Evolutionary conservation across 2,329 filamentous ascomycete genomes (phyloP).

Genomic region (Xylaria sp.): DNA sequence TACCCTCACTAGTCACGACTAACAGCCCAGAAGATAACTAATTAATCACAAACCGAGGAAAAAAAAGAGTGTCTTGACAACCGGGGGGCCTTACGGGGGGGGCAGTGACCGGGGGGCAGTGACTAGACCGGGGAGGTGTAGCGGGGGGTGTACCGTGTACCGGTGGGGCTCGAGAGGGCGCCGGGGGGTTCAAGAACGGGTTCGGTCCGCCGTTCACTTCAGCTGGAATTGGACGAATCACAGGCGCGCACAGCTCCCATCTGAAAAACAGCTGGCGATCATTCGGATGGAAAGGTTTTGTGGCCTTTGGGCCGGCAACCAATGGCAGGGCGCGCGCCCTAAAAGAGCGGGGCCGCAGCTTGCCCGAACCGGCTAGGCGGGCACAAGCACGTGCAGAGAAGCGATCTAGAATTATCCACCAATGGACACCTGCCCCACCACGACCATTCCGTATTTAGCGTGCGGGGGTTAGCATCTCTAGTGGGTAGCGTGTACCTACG

Average conservation of each 20-base stretch:
- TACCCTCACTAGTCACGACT: background rate
- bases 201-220: background rate
- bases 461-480: background rate
- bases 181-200: no score
- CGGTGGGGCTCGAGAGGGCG: no score
- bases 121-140: background rate
- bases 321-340: background rate
- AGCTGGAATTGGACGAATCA: background rate
- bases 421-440: background rate
- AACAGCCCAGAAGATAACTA: background rate
- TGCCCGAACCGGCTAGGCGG: background rate
- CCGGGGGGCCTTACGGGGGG: no score
- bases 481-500: background rate
- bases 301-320: background rate
- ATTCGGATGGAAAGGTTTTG: background rate
- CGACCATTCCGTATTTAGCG: background rate
- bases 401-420: background rate
- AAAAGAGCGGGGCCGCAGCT: background rate
- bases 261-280: background rate
- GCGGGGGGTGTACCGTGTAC: no score
- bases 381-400: background rate
- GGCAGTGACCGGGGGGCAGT: no score
- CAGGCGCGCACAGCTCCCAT: background rate
- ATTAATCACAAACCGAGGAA: background rate
- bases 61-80: background rate